Base-by-base conservation (phyloP, 768 basidiomycete species). In the Coprinopsis cinerea region DNA sequence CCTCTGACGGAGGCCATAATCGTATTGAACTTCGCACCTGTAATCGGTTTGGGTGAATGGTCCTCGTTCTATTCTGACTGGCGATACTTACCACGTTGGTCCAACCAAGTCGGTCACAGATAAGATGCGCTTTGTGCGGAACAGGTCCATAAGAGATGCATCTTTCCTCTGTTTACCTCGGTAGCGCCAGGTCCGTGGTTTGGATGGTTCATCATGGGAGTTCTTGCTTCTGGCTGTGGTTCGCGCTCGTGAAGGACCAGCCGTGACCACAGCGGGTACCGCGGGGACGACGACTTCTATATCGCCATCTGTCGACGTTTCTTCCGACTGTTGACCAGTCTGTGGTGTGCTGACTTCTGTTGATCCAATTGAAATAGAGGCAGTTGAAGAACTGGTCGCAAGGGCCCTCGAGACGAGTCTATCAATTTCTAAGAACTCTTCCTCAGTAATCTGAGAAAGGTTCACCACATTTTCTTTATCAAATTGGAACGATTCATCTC, bases 1-100 rank as follows among this genome's bases (percentile, higher is more conserved):
- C 51, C 67, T 68, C 52, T 84, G 82, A 25, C 78, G 77, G 34
- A 89, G 68, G 2, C 85, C 78, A 58, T 90, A 90, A 55, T 90
- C 85, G 60, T 78, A 81, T 60, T 88, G 85, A 4, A 88, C 75
- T 59, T 88, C 88, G 58, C 88, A 90, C 88, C 88, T 88, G 13
- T 51, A 10, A 23, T 54, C 24, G 53, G 48, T 36, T 30, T 43
- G n/a, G 53, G 24, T 47, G 36, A 26, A n/a, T 23, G 32, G 14
- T n/a, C 39, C 15, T 20, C 9, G 27, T 17, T 14, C 6, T 3
- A 48, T 36, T 34, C 43, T 2, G 32, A 10, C 24, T 22, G 4
- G 14, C 22, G 48, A 20, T 26, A 63, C 72, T 49, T 63, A 83
- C 85, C 85, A 88, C 2, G 78, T 63, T 7, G 80, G 81, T 11